Base-by-base conservation (phyloP, 2,329 filamentous ascomycete genomes). In the Alternaria sp. region DNA sequence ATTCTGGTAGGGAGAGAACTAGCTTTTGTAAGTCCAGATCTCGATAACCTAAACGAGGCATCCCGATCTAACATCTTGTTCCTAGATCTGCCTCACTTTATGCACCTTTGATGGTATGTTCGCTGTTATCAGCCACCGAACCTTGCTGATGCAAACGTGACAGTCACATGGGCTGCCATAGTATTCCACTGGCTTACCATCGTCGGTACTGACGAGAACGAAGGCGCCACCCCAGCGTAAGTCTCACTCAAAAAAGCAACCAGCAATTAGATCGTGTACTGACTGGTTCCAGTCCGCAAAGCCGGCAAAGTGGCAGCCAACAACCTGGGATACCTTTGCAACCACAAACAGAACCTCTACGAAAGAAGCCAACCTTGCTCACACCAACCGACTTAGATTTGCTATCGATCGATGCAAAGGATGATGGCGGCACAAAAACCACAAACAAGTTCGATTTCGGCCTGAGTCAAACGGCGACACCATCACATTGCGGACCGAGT, bases 61-160 rank as follows among this genome's bases (percentile, higher is more conserved):
- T 6, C 12, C 22, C 22, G 1, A 9, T 30, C 16, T 60, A 18
- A 60, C 34, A 4, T 20, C 3, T 26, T 26, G 5, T 39, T 43
- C 20, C n/a, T 7, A 62, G 59, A 18, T 81, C 5, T 82, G 80
- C 57, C 73, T 80, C 51, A 75, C 71, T 0, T 65, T 78, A 2
- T 82, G 81, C 65, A 78, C 73, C 2, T 62, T 79, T 11, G 80
- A 82, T 57, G 73, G 80, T 81, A 67, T 39, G 75, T 63, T 22
- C 42, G 9, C 16, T 46, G 11, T 34, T 8, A 26, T 26, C 24
- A 26, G 24, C 24, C 24, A 26, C 0, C 24, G 2, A 26, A 5
- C 6, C 24, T 7, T 26, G 24, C 24, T 26, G 24, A 26, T 26
- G 24, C 24, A 26, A 26, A 26, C 24, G 7, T 26, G 28, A 38